phyloP scores from a whole-genome alignment of 1,284 basidiomycete genomes.

The Takashimella koratensis region DNA sequence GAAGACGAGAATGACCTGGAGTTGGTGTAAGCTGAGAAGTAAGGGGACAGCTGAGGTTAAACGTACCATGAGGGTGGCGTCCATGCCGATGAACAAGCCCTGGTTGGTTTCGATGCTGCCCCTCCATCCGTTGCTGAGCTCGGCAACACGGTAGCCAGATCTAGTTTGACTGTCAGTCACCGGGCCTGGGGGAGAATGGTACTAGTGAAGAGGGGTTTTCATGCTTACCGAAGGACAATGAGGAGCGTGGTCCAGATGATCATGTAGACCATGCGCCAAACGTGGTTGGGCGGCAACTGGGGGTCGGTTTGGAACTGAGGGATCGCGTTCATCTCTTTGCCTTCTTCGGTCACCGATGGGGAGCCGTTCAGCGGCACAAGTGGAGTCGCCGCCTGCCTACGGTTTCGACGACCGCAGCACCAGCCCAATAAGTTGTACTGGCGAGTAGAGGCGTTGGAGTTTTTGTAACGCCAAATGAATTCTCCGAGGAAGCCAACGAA shows the following conservation, averaged over 20 bases:
- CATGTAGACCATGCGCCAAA: conserved; percentile 9
- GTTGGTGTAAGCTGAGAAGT: not conserved
- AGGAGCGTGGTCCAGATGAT: conserved; percentile 31
- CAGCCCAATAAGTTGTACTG: conserved; percentile 18
- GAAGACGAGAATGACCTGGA: conserved; percentile 9
- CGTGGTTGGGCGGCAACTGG: too few relatives aligned
- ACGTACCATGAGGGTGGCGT: conserved; percentile 34
- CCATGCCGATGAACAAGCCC: conserved; percentile 36
- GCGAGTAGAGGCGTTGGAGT: conserved; percentile 17
- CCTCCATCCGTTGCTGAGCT: conserved; percentile 41
- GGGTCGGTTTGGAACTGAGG: not conserved
- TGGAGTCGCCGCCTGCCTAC: conserved; percentile 5
- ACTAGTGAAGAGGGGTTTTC: too few relatives aligned
- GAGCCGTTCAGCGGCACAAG: not conserved
- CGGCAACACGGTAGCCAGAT: conserved; percentile 43
- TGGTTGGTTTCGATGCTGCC: conserved; percentile 40
- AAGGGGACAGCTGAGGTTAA: not conserved
- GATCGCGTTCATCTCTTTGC: not conserved
- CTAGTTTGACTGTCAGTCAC: conserved; percentile 9
- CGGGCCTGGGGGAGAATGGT: too few relatives aligned
- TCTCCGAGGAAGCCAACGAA: conserved; percentile 32
- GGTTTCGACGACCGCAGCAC: too few relatives aligned
- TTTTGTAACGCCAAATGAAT: conserved; percentile 26
- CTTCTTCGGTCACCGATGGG: not conserved
- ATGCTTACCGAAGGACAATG: conserved; percentile 38